A percentile compares a stretch with the other conserved stretches of the same genome.
Conservation (phyloP, 2,329 filamentous ascomycete genomes). For the Cercospora brassicicola region DNA sequence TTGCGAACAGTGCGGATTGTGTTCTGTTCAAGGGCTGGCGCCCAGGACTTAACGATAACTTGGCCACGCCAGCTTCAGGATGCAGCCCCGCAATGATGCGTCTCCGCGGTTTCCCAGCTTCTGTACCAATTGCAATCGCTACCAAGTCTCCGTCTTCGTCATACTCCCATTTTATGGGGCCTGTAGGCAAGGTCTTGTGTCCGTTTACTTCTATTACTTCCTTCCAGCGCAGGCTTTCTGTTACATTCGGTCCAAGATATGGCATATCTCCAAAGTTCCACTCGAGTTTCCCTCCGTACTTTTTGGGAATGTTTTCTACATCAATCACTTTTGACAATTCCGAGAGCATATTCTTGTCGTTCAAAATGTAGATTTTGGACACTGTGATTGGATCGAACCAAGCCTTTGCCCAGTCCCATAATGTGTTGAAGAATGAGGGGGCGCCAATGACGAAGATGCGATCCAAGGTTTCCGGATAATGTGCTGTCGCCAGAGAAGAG, state of each 20-base stretch:
- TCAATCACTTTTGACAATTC: conserved; percentile 83
- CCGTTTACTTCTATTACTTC: conserved; percentile 30
- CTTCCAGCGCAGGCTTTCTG: conserved; percentile 46
- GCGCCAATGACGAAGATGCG: conserved; percentile 86
- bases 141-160: conserved; percentile 46
- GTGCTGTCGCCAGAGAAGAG: conserved; percentile 80
- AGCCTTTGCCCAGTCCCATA: conserved; percentile 92
- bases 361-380: conserved; percentile 93
- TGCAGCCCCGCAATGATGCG: conserved; percentile 44
- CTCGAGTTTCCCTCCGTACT: conserved; percentile 84
- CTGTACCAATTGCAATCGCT: conserved; percentile 48
- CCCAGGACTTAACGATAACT: conserved; percentile 34
- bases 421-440: conserved; percentile 84
- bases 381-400: conserved; percentile 91
- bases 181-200: conserved; percentile 48
- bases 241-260: conserved; percentile 61
- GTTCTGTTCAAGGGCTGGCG: conserved; percentile 21
- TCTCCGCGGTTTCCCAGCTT: conserved; percentile 44
- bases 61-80: conserved; percentile 29
- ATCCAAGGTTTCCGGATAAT: conserved; percentile 93
- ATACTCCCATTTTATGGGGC: conserved; percentile 50
- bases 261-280: conserved; percentile 77
- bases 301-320: conserved; percentile 76
- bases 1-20: conserved; percentile 25
- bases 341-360: conserved; percentile 67